phyloP scores from a whole-genome alignment of 2,329 filamentous ascomycete species.

The Botrytis galanthina region DNA sequence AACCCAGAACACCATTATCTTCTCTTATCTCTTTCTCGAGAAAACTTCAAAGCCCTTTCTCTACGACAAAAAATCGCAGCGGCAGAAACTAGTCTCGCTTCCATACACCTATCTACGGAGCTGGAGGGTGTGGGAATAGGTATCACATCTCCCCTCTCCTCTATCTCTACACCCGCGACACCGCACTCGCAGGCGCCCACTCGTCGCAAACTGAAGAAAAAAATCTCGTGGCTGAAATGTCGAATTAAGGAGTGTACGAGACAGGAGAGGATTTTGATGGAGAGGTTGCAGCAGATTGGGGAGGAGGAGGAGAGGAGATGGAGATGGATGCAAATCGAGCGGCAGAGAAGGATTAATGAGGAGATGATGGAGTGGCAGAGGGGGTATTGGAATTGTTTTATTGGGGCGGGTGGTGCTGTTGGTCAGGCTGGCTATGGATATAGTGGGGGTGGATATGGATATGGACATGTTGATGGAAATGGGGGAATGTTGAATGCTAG shows the following conservation, averaged over 20 bases:
- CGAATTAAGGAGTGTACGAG: conserved; percentile 46
- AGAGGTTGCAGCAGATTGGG: conserved; percentile 52
- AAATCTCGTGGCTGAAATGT: conserved; percentile 43
- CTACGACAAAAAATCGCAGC: conserved; percentile 43
- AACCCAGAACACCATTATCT: conserved; percentile 50
- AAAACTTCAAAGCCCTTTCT: conserved; percentile 41
- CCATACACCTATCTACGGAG: background rate
- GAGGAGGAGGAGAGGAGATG: conserved; percentile 50
- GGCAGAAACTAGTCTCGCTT: conserved; percentile 39
- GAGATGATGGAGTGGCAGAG: background rate
- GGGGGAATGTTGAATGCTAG: background rate
- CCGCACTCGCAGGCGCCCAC: background rate
- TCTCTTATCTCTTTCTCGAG: conserved; percentile 42
- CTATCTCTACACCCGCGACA: background rate
- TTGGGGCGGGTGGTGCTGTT: background rate
- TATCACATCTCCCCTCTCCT: background rate
- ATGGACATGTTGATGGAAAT: background rate
- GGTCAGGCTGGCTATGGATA: background rate
- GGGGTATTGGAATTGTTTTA: background rate
- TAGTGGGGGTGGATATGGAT: background rate
- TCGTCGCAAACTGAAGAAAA: conserved; percentile 38
- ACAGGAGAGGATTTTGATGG: conserved; percentile 48
- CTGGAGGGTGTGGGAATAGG: background rate
- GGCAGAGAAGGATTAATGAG: conserved; percentile 1
- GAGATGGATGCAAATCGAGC: conserved; percentile 32